These are phyloP conservation scores for Teunomyces stri DNA, from an alignment of 805 yeast species.

Conservation along the genomic window DNA sequence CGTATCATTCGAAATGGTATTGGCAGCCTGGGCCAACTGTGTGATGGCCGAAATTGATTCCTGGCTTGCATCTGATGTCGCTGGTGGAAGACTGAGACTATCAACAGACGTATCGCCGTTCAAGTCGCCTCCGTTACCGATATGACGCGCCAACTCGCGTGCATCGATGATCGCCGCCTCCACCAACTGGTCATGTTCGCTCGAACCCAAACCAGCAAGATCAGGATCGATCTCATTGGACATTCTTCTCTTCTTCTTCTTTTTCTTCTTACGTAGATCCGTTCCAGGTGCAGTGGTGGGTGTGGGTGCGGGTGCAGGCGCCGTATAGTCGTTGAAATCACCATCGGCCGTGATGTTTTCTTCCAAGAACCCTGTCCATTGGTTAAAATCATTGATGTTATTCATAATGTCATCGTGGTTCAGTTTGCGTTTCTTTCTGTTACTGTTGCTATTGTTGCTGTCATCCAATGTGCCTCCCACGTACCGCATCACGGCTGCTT, in stretches of 20 bases:
- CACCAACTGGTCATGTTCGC: constrained; percentile 63
- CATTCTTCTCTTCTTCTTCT: constrained; percentile 14
- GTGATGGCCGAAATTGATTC: constrained; percentile 24
- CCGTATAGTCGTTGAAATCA: constrained; percentile 7
- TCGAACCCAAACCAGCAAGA: constrained; percentile 33
- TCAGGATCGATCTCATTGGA: constrained; percentile 37
- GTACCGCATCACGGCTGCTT: constrained; percentile 73
- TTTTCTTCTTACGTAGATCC: constrained; percentile 8
- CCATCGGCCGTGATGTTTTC: constrained; percentile 17
- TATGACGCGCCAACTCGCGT: constrained; percentile 53
- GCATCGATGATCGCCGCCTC: constrained; percentile 72
- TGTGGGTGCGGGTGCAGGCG: background rate
- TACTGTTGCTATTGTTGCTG: background rate
- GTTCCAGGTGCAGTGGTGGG: background rate
- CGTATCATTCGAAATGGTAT: constrained; percentile 16
- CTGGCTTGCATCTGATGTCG: background rate
- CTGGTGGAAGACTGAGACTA: background rate
- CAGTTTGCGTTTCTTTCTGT: constrained; percentile 14
- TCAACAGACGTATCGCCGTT: constrained; percentile 3
- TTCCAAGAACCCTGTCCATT: constrained; percentile 42
- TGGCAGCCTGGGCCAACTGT: constrained; percentile 30
- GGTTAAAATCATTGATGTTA: constrained; percentile 48
- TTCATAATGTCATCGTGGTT: constrained; percentile 38
- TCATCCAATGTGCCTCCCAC: constrained; percentile 60
- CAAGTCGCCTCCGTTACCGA: constrained; percentile 7